phyloP scores from a whole-genome alignment of 108 stramenopile genomes.

The Pelagomonas calceolata region DNA sequence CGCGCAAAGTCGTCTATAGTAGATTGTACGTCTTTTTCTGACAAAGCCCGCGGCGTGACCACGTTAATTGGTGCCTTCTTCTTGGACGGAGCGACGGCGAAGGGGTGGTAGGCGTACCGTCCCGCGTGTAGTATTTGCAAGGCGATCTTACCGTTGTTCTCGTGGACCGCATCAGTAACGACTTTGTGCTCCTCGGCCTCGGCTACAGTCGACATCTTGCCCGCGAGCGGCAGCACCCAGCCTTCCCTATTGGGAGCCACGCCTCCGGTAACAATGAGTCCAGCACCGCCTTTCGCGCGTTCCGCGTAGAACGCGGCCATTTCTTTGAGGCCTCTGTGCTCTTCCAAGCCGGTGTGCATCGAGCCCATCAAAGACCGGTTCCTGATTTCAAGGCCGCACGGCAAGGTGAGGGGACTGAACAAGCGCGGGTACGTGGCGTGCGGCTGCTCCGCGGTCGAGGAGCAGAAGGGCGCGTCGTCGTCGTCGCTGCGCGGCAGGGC shows the following conservation, averaged over 20 bases:
- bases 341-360: conserved; percentile 92
- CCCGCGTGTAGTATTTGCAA: conserved; percentile 41
- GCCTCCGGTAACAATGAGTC: conserved; percentile 96
- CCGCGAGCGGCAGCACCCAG: conserved; percentile 78
- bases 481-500: too few species aligned
- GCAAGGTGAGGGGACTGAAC: neutral
- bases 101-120: conserved; percentile 90
- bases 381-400: conserved; percentile 26
- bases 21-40: conserved; percentile 45
- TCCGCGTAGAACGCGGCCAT: conserved; percentile 87
- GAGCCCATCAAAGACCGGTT: conserved; percentile 89
- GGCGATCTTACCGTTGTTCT: neutral
- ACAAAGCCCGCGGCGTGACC: conserved; percentile 64
- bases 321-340: conserved; percentile 55
- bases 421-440: neutral
- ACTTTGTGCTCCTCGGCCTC: conserved; percentile 22
- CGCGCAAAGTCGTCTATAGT: conserved; percentile 80
- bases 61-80: conserved; percentile 79
- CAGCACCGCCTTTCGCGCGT: conserved; percentile 79
- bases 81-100: conserved; percentile 66
- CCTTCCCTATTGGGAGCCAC: conserved; percentile 83
- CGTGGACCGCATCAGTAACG: neutral
- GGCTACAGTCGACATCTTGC: conserved; percentile 60
- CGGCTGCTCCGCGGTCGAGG: neutral
- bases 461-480: too few species aligned